phyloP scores from a whole-genome alignment of 208 protist genomes.

The Leishmania major region DNA sequence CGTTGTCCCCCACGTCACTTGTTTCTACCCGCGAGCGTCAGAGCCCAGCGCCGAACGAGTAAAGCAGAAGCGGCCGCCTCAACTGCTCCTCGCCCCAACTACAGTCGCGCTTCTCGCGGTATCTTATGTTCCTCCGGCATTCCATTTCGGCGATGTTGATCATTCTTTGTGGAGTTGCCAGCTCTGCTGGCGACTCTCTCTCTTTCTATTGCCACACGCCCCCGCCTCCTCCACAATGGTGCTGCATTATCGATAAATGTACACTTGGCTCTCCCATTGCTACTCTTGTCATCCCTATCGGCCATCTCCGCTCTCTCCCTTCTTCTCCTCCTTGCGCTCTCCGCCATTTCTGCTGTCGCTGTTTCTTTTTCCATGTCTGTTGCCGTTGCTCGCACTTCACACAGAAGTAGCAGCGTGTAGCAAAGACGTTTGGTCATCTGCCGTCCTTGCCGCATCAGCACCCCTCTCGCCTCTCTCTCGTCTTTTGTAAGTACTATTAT shows the following conservation, averaged over 20 bases:
- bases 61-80: not conserved
- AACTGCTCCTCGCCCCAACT: not conserved
- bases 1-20: too few species aligned
- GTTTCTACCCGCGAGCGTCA: not conserved
- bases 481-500: not conserved
- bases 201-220: not conserved
- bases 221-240: too few species aligned
- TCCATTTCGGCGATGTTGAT: not conserved
- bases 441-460: not conserved
- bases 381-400: not conserved
- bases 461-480: not conserved
- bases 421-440: not conserved
- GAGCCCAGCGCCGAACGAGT: not conserved
- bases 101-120: not conserved
- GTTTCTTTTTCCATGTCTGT: not conserved
- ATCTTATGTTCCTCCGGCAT: not conserved
- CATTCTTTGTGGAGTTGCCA: not conserved
- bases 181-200: not conserved
- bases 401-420: not conserved
- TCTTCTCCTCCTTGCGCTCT: not conserved
- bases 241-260: not conserved
- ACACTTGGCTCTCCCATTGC: not conserved
- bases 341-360: not conserved
- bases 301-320: not conserved
- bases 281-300: not conserved